A percentile compares a stretch with the other conserved stretches of the same genome.
Conservation (phyloP, 2,329 filamentous ascomycete species). For the Ilyonectria robusta region DNA sequence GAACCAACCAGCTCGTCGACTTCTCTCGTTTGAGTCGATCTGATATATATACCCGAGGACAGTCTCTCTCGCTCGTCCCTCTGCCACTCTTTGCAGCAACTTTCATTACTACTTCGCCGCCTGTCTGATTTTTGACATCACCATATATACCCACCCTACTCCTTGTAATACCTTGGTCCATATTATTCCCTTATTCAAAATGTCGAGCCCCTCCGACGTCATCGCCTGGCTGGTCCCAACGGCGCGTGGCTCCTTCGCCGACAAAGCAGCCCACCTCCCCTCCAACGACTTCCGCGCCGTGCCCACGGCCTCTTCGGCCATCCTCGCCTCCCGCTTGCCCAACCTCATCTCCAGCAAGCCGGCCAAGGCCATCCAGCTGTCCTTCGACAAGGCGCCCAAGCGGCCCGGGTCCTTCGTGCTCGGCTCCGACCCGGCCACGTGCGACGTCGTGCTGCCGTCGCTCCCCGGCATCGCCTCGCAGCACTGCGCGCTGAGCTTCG, state of each 20-base stretch:
- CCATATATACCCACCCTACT: conserved; percentile 25
- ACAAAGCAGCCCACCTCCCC: conserved; percentile 50
- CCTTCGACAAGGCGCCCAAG: conserved; percentile 53
- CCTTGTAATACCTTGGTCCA: conserved; percentile 26
- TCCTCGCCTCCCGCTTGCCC: conserved; percentile 49
- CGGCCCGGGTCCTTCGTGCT: conserved; percentile 55
- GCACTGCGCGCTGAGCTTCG: conserved; percentile 58
- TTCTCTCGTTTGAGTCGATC: conserved; percentile 45
- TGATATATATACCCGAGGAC: conserved; percentile 25
- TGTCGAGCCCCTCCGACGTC: conserved; percentile 46
- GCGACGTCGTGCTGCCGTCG: conserved; percentile 56
- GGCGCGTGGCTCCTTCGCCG: conserved; percentile 51
- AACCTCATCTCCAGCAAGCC: conserved; percentile 46
- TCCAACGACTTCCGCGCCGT: conserved; percentile 51
- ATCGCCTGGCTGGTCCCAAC: conserved; percentile 59
- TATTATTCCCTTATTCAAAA: conserved; percentile 25
- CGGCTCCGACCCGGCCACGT: conserved; percentile 54
- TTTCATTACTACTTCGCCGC: not conserved
- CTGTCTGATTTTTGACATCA: conserved; percentile 15
- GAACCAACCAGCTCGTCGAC: conserved; percentile 22
- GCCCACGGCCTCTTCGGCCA: conserved; percentile 41
- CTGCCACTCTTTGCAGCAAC: conserved; percentile 31
- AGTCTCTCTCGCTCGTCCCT: conserved; percentile 28
- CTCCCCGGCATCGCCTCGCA: conserved; percentile 52
- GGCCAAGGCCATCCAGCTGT: conserved; percentile 52